Percentiles rank a stretch among this genome's conserved stretches.
Evolutionary conservation across 257 asterid genomes (phyloP).

Genomic region (Solanum ossicruentum): DNA sequence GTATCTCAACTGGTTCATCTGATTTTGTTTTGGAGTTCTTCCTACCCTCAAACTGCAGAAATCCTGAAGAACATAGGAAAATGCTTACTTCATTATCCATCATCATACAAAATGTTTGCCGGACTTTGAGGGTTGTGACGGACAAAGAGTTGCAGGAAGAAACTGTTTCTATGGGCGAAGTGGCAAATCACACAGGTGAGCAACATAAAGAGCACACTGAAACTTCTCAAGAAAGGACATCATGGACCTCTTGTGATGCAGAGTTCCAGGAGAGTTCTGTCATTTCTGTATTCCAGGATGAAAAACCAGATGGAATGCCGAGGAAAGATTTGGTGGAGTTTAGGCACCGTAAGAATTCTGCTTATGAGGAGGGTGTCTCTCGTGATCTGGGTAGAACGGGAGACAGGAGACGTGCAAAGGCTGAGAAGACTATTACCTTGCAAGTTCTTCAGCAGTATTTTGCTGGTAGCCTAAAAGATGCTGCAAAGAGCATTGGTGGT

Average conservation of each 20-base stretch:
- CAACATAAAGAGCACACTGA: neutral
- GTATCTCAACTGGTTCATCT: slow-evolving; percentile 39
- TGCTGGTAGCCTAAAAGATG: slow-evolving; percentile 92
- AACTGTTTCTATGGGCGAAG: slow-evolving; percentile 6
- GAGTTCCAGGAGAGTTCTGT: slow-evolving; percentile 14
- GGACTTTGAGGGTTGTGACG: slow-evolving; percentile 53
- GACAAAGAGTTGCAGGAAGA: slow-evolving; percentile 64
- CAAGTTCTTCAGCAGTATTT: slow-evolving; percentile 80
- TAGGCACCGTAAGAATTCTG: slow-evolving; percentile 16
- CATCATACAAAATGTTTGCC: slow-evolving; percentile 51
- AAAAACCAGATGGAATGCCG: slow-evolving; percentile 5
- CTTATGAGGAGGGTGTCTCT: slow-evolving; percentile 37
- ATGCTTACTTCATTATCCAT: slow-evolving; percentile 63
- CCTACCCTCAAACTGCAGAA: slow-evolving; percentile 49
- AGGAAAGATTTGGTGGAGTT: slow-evolving; percentile 8
- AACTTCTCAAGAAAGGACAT: slow-evolving; percentile 6
- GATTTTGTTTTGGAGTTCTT: slow-evolving; percentile 88
- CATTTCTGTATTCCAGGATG: slow-evolving; percentile 19
- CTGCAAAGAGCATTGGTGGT: slow-evolving; percentile 90
- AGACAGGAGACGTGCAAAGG: slow-evolving; percentile 56
- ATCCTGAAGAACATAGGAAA: slow-evolving; percentile 47
- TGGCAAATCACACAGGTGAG: slow-evolving; percentile 1
- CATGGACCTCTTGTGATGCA: slow-evolving; percentile 1
- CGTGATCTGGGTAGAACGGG: slow-evolving; percentile 15
- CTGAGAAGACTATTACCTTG: slow-evolving; percentile 64